Evolutionary conservation across 306 rosid genomes (phyloP), one percentile per base, ranked within the genome.

Genomic region (Quercus agrifolia): DNA sequence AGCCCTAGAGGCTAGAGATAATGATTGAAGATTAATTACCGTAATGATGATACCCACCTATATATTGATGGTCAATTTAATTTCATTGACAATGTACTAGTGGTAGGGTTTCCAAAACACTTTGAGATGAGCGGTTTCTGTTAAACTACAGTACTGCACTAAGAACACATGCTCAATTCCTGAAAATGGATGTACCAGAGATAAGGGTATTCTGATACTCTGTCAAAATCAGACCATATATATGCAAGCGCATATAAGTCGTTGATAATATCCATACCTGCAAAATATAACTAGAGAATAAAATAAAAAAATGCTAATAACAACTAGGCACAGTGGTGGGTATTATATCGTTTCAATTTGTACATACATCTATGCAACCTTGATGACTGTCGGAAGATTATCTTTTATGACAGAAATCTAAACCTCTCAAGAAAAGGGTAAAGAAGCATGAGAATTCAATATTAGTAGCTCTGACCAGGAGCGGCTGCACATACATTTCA

Each of bases 41-140:
- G 72, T 19, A 14, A 33, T 67, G 72, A 67, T 19, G 23, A 67
- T 67, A 3, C 27, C 51, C 52, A 35, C 72, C 13, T 35, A 31
- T 3, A 31, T 31, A 18, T 33, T 33, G 51, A 33, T 3, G 6
- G 52, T 33, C 72, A 30, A 67, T 67, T 67, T 28, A 28, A 28
- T 28, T 19, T 7, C 14, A 64, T 35, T 31, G 51, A 19, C 72
- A 67, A 9, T 33, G 19, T 18, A n/a, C 17, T 33, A 33, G 72
- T 67, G 72, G 72, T 67, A 67, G 72, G 72, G 72, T 33, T 67
- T 33, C 49, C 52, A 67, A 33, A 67, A 35, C 72, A 67, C 72
- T 67, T 35, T 33, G 51, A 19, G 5, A 9, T 35, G 54, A 49
- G 72, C 17, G 19, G 52, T 3, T 67, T 23, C 72, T 33, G 4